Percentiles rank a stretch among this genome's conserved stretches.
Evolutionary conservation across 1,284 basidiomycete species (phyloP).

Genomic region (Ustilago bromivora): DNA sequence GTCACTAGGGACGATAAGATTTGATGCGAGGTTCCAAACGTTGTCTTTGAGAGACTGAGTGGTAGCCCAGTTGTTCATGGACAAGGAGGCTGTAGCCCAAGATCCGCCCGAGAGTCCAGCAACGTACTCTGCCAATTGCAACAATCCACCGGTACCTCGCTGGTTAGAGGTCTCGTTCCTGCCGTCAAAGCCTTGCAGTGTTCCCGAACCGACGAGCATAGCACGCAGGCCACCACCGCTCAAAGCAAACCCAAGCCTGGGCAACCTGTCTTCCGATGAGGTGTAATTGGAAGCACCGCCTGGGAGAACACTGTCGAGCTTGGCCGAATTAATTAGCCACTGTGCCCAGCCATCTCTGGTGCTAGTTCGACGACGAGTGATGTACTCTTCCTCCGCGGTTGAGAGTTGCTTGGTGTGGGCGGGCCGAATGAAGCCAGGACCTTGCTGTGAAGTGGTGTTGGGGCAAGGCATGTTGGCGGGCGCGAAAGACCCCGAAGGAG

Average conservation of each 20-base stretch:
- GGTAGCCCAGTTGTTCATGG: constrained; percentile 66
- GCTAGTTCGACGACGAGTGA: constrained; percentile 38
- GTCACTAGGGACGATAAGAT: constrained; percentile 71
- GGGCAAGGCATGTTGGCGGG: constrained; percentile 62
- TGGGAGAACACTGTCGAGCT: constrained; percentile 42
- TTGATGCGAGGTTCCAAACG: constrained; percentile 71
- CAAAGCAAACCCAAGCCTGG: constrained; percentile 71
- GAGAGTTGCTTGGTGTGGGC: constrained; percentile 49
- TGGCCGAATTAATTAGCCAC: constrained; percentile 54
- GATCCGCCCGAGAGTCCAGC: constrained; percentile 67
- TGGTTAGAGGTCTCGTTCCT: constrained; percentile 62
- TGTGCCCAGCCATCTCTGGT: constrained; percentile 43
- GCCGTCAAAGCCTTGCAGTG: constrained; percentile 59
- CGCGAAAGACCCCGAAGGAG: constrained; percentile 53
- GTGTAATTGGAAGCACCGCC: constrained; percentile 63
- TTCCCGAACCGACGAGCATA: constrained; percentile 70
- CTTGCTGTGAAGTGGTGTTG: constrained; percentile 34
- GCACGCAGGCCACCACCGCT: constrained; percentile 72
- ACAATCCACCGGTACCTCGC: constrained; percentile 63
- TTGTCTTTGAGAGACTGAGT: constrained; percentile 56
- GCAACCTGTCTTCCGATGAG: constrained; percentile 46
- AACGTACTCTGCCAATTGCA: constrained; percentile 66
- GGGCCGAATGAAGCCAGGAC: constrained; percentile 57
- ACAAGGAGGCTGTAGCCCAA: constrained; percentile 59
- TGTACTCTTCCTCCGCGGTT: constrained; percentile 52